Conservation (phyloP, 306 rosid species). For the Trifolium pratense region DNA sequence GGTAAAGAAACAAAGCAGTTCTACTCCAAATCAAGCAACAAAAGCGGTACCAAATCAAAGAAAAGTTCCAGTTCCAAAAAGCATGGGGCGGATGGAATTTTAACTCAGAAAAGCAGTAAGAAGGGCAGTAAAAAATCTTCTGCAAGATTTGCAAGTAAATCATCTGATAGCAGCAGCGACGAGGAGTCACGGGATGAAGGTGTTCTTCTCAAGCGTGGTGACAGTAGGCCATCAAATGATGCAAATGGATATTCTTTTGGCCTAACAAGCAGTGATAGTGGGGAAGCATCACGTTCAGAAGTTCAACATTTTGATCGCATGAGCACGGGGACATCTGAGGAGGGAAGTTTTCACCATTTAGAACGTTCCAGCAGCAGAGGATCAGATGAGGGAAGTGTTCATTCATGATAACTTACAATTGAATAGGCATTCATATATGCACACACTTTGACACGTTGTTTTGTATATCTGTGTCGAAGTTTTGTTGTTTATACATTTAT, state of each 20-base stretch:
- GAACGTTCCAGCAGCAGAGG: conserved; percentile 33
- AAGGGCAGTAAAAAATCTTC: conserved; percentile 36
- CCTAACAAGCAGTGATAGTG: conserved; percentile 38
- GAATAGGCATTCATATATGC: conserved; percentile 25
- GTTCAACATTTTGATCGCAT: conserved; percentile 11
- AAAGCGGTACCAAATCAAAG: conserved; percentile 46
- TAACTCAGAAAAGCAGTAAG: conserved; percentile 38
- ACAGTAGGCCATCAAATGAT: conserved; percentile 23
- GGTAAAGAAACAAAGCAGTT: conserved; percentile 36
- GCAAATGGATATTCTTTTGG: conserved; percentile 38
- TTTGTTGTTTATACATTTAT: conserved; percentile 30
- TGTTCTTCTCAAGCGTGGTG: conserved; percentile 24
- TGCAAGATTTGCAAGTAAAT: background rate
- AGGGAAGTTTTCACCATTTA: conserved; percentile 22
- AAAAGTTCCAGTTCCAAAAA: conserved; percentile 19
- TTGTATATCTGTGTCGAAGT: conserved; percentile 37
- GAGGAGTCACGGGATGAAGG: conserved; percentile 19
- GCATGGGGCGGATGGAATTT: conserved; percentile 18
- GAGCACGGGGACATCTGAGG: conserved; percentile 32
- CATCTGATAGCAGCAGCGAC: conserved; percentile 34
- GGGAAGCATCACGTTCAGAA: background rate
- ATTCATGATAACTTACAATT: background rate
- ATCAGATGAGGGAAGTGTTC: conserved; percentile 30
- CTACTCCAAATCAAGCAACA: conserved; percentile 44
- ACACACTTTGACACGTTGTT: conserved; percentile 31